Evolutionary conservation across 2,329 filamentous ascomycete genomes (phyloP).

Genomic region (Sarocladium oryzae): DNA sequence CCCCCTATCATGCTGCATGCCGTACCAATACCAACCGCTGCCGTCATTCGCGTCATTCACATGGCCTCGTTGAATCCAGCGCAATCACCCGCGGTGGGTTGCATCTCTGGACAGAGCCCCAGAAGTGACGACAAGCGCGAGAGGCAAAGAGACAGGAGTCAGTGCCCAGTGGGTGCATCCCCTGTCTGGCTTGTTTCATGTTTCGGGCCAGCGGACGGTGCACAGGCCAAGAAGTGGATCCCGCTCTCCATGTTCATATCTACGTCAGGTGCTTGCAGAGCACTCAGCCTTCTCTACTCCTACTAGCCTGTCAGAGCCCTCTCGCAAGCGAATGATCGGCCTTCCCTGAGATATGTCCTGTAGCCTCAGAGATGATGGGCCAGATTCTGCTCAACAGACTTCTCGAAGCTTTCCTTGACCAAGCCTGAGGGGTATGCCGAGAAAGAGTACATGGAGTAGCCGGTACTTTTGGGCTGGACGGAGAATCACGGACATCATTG

Average conservation of each 20-base stretch:
- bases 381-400: no score
- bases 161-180: background rate
- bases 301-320: no score
- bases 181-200: constrained; percentile 6
- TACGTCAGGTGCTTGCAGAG: no score
- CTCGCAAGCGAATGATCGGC: no score
- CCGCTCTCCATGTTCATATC: background rate
- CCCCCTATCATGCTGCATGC: background rate
- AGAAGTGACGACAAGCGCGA: background rate
- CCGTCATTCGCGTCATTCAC: background rate
- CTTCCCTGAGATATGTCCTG: no score
- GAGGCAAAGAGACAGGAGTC: background rate
- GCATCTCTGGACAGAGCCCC: no score
- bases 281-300: no score
- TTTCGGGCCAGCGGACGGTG: background rate
- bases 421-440: no score
- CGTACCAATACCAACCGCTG: background rate
- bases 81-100: background rate
- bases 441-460: no score
- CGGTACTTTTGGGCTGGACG: no score
- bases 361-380: no score
- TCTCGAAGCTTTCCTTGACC: no score
- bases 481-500: background rate
- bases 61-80: background rate
- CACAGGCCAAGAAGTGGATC: background rate